These are phyloP conservation scores for Hypsizygus ulmarius DNA, from an alignment of 1,284 basidiomycete genomes.

Conservation along the genomic window DNA sequence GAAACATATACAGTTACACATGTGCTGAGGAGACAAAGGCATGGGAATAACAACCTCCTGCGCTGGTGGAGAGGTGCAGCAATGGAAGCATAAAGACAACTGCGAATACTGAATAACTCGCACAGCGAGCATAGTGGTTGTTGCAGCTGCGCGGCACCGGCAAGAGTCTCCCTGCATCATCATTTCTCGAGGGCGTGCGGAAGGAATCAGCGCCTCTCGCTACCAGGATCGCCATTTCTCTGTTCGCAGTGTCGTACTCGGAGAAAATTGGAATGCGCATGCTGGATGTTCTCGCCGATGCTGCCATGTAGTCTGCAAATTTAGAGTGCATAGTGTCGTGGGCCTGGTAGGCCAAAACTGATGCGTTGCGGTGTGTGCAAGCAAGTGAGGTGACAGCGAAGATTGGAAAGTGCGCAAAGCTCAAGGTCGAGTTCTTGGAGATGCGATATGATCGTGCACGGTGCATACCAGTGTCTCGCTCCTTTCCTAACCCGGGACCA, in stretches of 20 bases:
- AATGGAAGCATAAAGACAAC: slow-evolving; percentile 43
- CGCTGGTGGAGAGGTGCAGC: slow-evolving; percentile 47
- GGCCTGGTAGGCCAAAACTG: slow-evolving; percentile 29
- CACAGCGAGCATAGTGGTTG: slow-evolving; percentile 34
- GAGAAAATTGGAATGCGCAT: slow-evolving; percentile 21
- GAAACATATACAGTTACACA: slow-evolving; percentile 16
- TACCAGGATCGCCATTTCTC: slow-evolving; percentile 47
- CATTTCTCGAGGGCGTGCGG: slow-evolving; percentile 27
- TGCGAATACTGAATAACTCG: slow-evolving; percentile 47
- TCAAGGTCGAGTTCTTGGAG: slow-evolving; percentile 1
- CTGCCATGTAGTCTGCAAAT: slow-evolving; percentile 11
- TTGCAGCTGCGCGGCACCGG: slow-evolving; percentile 51
- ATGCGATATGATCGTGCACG: too few relatives aligned
- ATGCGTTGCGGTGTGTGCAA: slow-evolving; percentile 36
- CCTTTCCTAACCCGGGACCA: too few relatives aligned
- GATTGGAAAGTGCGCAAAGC: slow-evolving; percentile 43
- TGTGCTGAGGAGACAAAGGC: slow-evolving; percentile 30
- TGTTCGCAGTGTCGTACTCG: slow-evolving; percentile 46
- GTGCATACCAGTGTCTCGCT: too few relatives aligned
- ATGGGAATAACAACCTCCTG: slow-evolving; percentile 49
- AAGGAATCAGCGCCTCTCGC: slow-evolving; percentile 34
- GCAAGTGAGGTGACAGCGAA: slow-evolving; percentile 37
- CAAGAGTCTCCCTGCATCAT: slow-evolving; percentile 29
- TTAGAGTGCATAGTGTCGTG: slow-evolving; percentile 25
- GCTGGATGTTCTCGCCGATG: slow-evolving; percentile 11